Percentiles rank a stretch among this genome's conserved stretches.
Conservation (phyloP, 2,329 filamentous ascomycete species). For the Aspergillus aculeatus region DNA sequence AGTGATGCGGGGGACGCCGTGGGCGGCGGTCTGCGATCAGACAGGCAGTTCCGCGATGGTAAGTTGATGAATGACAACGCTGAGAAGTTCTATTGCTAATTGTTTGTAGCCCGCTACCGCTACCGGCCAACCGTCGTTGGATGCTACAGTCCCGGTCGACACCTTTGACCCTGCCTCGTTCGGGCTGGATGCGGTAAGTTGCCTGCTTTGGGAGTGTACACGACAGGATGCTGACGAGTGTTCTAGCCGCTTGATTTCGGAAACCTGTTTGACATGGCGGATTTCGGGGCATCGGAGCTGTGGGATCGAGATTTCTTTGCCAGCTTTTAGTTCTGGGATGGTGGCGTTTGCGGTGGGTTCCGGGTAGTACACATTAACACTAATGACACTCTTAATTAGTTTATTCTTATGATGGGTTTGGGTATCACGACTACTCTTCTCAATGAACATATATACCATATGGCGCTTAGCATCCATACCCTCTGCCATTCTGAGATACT, state of each 20-base stretch:
- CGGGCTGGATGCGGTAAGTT: conserved; percentile 1
- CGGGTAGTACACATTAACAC: not conserved
- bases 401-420: too few species aligned
- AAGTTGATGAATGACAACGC: not conserved
- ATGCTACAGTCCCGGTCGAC: conserved; percentile 20
- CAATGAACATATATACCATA: too few species aligned
- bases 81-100: conserved; percentile 8
- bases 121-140: conserved; percentile 9
- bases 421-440: too few species aligned
- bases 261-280: conserved; percentile 30
- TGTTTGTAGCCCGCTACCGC: conserved; percentile 16
- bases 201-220: conserved; percentile 18
- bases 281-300: conserved; percentile 25
- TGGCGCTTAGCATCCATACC: too few species aligned
- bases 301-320: conserved; percentile 30
- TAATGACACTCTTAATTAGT: not conserved
- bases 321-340: conserved; percentile 4
- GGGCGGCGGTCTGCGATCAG: conserved; percentile 23
- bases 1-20: conserved; percentile 25
- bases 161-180: conserved; percentile 27
- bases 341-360: not conserved
- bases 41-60: conserved; percentile 17
- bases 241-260: conserved; percentile 31
- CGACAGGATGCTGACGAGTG: conserved; percentile 18
- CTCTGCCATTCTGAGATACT: too few species aligned